Percentiles rank a stretch among this genome's conserved stretches.
Evolutionary conservation across 331 rosid genomes (phyloP).

Genomic region (Rosa hybrid): DNA sequence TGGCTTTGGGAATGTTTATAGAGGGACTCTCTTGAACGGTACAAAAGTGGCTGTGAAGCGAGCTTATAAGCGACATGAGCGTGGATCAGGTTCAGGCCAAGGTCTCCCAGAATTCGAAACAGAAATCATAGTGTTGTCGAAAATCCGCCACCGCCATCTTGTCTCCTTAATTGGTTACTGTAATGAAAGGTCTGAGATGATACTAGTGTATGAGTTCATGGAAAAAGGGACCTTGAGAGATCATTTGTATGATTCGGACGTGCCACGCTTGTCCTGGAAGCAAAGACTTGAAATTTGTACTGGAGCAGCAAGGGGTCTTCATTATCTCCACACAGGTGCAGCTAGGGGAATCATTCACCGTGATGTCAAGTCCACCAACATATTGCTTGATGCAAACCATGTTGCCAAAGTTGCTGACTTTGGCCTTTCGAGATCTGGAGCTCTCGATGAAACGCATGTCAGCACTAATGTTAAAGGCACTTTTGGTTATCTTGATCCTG

Average conservation of each 20-base stretch:
- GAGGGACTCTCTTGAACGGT: conserved; percentile 37
- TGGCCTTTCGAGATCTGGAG: conserved; percentile 52
- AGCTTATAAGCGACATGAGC: conserved; percentile 25
- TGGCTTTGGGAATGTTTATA: conserved; percentile 56
- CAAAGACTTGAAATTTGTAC: too few species aligned
- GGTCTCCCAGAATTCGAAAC: conserved; percentile 38
- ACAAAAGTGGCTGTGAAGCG: conserved; percentile 46
- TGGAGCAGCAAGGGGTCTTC: too few species aligned
- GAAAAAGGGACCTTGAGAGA: neutral
- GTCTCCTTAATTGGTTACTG: conserved; percentile 56
- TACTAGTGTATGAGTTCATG: conserved; percentile 59
- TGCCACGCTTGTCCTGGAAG: too few species aligned
- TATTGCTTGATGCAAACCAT: too few species aligned
- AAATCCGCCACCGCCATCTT: conserved; percentile 52
- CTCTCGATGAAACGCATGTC: conserved; percentile 52
- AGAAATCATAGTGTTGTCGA: conserved; percentile 51
- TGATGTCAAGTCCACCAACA: too few species aligned
- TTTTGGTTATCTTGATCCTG: conserved; percentile 86
- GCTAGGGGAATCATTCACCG: too few species aligned
- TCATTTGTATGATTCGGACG: too few species aligned
- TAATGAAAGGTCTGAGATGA: conserved; percentile 53
- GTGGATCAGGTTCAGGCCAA: conserved; percentile 48
- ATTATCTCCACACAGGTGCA: too few species aligned
- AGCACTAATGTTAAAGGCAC: conserved; percentile 79
- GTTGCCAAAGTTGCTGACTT: conserved; percentile 57